Evolutionary conservation across 106 monocot species (phyloP).

Genomic region (Acorus calamus): DNA sequence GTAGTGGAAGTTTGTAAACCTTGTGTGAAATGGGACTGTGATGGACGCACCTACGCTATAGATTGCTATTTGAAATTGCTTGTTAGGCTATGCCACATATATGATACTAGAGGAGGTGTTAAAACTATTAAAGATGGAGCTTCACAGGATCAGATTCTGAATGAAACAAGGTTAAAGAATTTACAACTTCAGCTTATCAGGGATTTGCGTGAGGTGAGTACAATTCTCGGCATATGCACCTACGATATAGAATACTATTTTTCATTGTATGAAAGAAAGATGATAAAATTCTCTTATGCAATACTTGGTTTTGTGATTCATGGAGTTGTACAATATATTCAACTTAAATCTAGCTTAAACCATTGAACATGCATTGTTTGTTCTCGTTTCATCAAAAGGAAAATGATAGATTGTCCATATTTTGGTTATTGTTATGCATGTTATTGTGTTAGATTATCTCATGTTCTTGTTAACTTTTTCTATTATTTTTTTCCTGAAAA

Average conservation of each 20-base stretch:
- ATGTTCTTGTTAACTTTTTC: too few relatives aligned
- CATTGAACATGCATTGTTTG: too few relatives aligned
- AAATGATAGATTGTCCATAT: too few relatives aligned
- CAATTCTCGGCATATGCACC: neutral
- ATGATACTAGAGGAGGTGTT: constrained; percentile 98
- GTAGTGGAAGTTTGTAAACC: constrained; percentile 95
- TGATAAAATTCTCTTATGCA: too few relatives aligned
- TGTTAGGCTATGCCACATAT: constrained; percentile 95
- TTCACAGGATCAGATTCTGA: constrained; percentile 93
- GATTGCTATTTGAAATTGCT: constrained; percentile 98
- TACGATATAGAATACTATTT: too few relatives aligned
- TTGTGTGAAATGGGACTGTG: constrained; percentile 96
- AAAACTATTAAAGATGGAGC: constrained; percentile 88
- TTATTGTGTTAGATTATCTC: too few relatives aligned
- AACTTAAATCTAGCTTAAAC: too few relatives aligned
- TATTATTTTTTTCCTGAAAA: neutral
- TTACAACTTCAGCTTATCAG: constrained; percentile 85
- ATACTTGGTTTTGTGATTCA: too few relatives aligned
- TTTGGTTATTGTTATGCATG: too few relatives aligned
- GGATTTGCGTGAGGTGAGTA: constrained; percentile 86
- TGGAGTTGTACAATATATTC: too few relatives aligned
- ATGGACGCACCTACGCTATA: constrained; percentile 93
- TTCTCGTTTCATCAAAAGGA: too few relatives aligned
- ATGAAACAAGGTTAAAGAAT: constrained; percentile 87
- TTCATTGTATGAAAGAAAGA: too few relatives aligned